A percentile compares a stretch with the other conserved stretches of the same genome.
phyloP scores from a whole-genome alignment of 129 eudicot species.

The Mikania micrantha region DNA sequence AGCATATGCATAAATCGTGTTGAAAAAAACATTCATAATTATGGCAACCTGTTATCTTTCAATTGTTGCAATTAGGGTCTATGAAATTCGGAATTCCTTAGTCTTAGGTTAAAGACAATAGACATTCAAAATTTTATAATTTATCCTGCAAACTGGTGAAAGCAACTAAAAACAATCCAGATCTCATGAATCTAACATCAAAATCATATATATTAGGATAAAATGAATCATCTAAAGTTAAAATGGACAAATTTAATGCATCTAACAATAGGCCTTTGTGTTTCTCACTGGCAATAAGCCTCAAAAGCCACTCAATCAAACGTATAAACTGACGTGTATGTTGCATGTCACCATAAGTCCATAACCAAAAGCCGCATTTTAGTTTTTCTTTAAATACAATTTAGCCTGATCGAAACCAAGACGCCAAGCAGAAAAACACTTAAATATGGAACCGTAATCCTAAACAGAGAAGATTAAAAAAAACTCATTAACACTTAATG shows the following conservation, averaged over 20 bases:
- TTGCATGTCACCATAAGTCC: background rate
- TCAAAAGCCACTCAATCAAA: background rate
- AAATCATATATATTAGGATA: background rate
- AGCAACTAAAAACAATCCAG: slow-evolving; percentile 3
- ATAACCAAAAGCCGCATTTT: background rate
- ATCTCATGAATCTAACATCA: slow-evolving; percentile 7
- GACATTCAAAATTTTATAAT: no score
- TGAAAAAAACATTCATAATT: background rate
- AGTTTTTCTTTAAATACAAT: no score
- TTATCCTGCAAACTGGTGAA: background rate
- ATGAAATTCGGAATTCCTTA: background rate
- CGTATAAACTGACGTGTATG: background rate
- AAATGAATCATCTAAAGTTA: background rate
- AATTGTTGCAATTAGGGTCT: background rate
- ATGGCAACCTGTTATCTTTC: background rate
- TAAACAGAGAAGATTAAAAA: background rate
- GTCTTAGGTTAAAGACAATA: background rate
- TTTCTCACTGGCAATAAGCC: no score
- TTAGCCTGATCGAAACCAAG: background rate
- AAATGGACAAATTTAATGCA: background rate
- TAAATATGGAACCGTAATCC: no score
- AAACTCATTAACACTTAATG: background rate
- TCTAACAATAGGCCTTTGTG: no score
- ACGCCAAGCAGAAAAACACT: background rate
- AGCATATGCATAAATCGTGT: background rate